A percentile compares a stretch with the other conserved stretches of the same genome.
Evolutionary conservation across 331 rosid species (phyloP).

Genomic region (Malus hybrid): DNA sequence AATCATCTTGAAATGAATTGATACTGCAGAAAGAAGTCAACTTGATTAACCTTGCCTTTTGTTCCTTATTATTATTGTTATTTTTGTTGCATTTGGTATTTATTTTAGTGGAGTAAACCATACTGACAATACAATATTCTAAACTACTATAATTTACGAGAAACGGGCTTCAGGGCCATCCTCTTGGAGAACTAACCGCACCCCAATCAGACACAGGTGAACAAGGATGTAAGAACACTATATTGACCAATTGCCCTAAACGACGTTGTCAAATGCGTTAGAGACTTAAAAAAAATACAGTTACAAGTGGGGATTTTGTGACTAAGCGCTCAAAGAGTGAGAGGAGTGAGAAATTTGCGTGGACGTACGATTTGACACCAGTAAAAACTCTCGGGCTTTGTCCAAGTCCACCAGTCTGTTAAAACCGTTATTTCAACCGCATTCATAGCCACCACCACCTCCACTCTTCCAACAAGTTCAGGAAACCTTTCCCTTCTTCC

Average conservation of each 20-base stretch:
- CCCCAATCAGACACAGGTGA: no score
- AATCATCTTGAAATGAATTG: neutral
- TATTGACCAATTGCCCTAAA: no score
- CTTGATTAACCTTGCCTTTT: neutral
- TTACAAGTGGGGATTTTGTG: neutral
- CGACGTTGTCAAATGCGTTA: no score
- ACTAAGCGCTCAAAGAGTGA: neutral
- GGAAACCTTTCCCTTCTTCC: neutral
- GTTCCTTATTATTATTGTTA: no score
- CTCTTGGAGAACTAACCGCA: no score
- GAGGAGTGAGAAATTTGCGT: neutral
- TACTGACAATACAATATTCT: no score
- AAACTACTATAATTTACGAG: no score
- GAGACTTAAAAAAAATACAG: neutral
- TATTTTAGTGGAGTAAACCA: no score
- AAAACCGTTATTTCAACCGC: neutral
- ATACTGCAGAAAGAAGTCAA: neutral
- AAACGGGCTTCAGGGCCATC: no score
- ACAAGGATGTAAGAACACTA: no score
- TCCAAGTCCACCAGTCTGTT: neutral
- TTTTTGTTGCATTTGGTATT: no score
- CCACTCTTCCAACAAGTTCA: neutral
- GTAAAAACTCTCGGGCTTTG: neutral
- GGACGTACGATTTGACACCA: neutral
- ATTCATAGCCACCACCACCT: neutral